Evolutionary conservation across 2,329 filamentous ascomycete genomes (phyloP), one percentile per base, ranked within the genome.

Genomic region (Berkeleyomyces rouxiae): DNA sequence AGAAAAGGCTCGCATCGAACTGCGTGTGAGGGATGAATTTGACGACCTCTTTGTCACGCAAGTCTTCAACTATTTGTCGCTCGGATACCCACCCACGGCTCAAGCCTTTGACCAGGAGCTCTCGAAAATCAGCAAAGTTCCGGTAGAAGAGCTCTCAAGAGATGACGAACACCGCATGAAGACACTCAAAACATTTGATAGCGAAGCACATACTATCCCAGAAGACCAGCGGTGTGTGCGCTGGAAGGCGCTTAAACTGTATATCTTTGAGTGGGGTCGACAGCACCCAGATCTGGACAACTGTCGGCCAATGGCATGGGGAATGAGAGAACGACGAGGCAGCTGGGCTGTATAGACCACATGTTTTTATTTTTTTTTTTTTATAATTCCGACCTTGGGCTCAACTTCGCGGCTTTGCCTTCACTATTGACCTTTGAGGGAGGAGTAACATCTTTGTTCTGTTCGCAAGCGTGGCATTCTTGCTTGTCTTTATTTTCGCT

Each of bases 11-110:
- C 73, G 74, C 10, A 76, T 74, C 13, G 79, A 82, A 67, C 72
- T 73, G 1, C 78, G 78, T 68, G 81, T 84, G 65, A 70, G 74
- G 3, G 72, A 74, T 61, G 90, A 96, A 72, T 95, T 93, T 69
- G 79, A 85, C 65, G 89, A 96, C 71, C 78, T 78, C 3, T 96
- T 96, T 71, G 83, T 96, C 63, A 96, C 91, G 0, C 92, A 97
- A 73, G 91, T 97, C 6, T 97, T 95, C 79, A 96, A 97, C 72
- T 97, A 97, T 72, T 79, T 97, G 13, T 95, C 90, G 0, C 80
- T 97, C 4, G 92, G 92, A 4, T 96, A 96, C 72, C 91, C 92
- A 2, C 85, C 88, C 42, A 83, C 90, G 69, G 92, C 91, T 9
- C 83, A 86, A 31, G 80, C 82, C 44, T 97, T 88, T 70, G 92